Evolutionary conservation across 257 asterid genomes (phyloP).

Genomic region (Ilex aquifolium): DNA sequence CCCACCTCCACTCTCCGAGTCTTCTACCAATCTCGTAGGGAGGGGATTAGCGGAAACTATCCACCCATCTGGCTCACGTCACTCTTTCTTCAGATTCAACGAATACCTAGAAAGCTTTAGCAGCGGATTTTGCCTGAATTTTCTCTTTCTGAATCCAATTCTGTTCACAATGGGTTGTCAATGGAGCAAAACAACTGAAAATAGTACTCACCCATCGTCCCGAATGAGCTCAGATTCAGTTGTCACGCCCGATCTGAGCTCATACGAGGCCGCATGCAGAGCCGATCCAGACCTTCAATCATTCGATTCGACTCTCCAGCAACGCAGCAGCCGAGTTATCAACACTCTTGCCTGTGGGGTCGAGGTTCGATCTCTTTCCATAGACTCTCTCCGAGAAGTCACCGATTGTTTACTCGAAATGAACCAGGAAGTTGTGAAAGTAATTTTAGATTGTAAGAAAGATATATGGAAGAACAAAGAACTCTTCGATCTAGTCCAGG

Average conservation of each 20-base stretch:
- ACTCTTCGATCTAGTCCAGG: background rate
- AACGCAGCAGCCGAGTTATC: constrained; percentile 1
- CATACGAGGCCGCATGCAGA: background rate
- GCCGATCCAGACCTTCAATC: background rate
- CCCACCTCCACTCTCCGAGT: too few species aligned
- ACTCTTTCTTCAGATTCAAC: too few species aligned
- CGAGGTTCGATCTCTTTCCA: background rate
- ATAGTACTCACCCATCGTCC: too few species aligned
- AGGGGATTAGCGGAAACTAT: too few species aligned
- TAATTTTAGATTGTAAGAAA: background rate
- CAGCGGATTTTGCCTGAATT: too few species aligned
- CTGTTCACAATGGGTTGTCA: too few species aligned
- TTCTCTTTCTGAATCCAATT: too few species aligned
- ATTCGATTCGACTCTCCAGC: background rate
- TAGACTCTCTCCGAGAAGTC: constrained; percentile 1
- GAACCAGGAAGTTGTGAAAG: background rate
- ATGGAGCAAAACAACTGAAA: too few species aligned
- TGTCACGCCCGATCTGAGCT: background rate
- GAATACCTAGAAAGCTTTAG: too few species aligned
- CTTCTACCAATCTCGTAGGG: too few species aligned
- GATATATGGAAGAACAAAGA: background rate
- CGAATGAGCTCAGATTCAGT: too few species aligned
- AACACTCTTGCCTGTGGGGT: background rate
- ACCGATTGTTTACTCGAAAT: background rate
- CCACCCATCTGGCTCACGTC: too few species aligned